Evolutionary conservation across 73 alveolate genomes (phyloP).

Genomic region (Paramecium tetraurelia): DNA sequence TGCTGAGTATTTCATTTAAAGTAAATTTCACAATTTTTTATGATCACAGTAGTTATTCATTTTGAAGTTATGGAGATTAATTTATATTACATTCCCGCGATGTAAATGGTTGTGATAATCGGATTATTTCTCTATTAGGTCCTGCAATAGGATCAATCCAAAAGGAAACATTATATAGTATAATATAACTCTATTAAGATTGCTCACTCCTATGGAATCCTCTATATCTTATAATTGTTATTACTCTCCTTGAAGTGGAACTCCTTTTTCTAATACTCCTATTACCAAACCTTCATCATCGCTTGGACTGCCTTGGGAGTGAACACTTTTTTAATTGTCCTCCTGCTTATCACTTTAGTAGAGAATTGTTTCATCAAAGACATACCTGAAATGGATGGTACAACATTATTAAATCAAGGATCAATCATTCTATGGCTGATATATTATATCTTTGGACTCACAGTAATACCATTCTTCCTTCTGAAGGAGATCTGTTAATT

Average conservation of each 20-base stretch:
- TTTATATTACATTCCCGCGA: neutral
- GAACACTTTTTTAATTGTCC: neutral
- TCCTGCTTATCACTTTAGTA: neutral
- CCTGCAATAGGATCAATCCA: neutral
- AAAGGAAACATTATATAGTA: neutral
- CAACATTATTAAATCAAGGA: neutral
- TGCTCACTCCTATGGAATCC: neutral
- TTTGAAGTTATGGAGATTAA: neutral
- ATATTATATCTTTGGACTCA: neutral
- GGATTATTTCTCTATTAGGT: neutral
- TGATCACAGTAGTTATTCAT: slow-evolving; percentile 17
- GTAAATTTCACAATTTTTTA: neutral
- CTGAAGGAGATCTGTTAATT: neutral
- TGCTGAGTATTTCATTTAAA: neutral
- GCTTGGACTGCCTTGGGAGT: neutral
- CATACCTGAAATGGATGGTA: neutral
- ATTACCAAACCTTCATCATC: neutral
- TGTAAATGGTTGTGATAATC: neutral
- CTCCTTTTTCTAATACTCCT: neutral
- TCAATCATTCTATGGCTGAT: neutral
- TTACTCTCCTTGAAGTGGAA: slow-evolving; percentile 2
- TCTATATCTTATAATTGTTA: neutral
- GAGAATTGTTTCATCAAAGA: neutral
- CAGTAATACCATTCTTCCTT: neutral
- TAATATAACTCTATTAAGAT: neutral